Evolutionary conservation across 768 basidiomycete species (phyloP).

Genomic region (Chlorophyllum brunneum): DNA sequence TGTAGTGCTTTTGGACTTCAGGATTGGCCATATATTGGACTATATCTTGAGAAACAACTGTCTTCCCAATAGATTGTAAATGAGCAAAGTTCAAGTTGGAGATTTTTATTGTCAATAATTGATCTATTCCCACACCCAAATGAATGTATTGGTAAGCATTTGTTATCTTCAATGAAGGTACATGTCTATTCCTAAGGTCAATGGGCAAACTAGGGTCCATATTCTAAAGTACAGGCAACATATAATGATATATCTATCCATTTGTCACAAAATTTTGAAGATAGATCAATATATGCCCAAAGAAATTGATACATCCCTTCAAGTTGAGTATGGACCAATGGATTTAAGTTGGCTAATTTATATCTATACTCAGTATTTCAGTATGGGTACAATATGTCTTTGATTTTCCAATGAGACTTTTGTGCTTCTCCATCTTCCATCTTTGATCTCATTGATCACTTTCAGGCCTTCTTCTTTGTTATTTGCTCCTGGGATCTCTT

Average conservation of each 20-base stretch:
- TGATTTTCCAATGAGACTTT: too few species aligned
- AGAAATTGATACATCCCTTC: not conserved
- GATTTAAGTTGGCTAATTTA: too few species aligned
- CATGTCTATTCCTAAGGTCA: not conserved
- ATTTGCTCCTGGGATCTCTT: too few species aligned
- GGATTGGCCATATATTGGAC: slow-evolving; percentile 18
- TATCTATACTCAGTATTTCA: too few species aligned
- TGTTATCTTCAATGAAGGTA: not conserved
- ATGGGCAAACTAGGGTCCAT: not conserved
- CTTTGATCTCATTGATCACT: too few species aligned
- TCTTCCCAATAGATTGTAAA: slow-evolving; percentile 22
- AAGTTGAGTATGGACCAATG: too few species aligned
- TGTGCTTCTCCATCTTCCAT: too few species aligned
- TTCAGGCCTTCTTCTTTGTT: too few species aligned
- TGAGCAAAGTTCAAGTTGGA: slow-evolving; percentile 23
- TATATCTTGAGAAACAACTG: slow-evolving; percentile 21
- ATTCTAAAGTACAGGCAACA: not conserved
- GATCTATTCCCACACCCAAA: slow-evolving; percentile 9
- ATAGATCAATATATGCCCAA: not conserved
- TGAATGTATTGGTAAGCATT: not conserved
- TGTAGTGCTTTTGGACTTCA: slow-evolving; percentile 2
- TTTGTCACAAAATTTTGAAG: not conserved
- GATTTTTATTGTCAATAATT: slow-evolving; percentile 26
- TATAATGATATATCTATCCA: not conserved
- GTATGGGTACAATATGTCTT: too few species aligned